These are phyloP conservation scores for Rhodotorula sp. DNA, from an alignment of 1,284 basidiomycete genomes.

Conservation along the genomic window DNA sequence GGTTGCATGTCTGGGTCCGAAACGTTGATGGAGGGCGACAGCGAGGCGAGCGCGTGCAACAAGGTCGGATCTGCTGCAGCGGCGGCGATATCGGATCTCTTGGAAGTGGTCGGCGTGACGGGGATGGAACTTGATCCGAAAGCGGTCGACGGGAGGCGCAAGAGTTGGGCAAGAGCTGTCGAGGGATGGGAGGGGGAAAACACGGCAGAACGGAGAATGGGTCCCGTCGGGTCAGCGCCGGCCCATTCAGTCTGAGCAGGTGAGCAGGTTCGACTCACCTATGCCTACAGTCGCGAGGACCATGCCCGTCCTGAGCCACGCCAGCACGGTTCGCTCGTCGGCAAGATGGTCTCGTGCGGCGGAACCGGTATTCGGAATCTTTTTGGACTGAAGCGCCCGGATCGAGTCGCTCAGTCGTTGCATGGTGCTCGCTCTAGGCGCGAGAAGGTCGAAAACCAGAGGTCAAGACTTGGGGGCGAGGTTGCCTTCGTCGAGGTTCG, in stretches of 20 bases:
- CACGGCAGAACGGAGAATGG: too few relatives aligned
- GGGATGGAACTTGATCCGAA: neutral
- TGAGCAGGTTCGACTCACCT: too few relatives aligned
- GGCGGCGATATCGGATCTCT: neutral
- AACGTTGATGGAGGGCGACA: neutral
- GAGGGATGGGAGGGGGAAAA: too few relatives aligned
- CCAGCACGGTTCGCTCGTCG: conserved; percentile 48
- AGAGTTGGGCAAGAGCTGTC: conserved; percentile 37
- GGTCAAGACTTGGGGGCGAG: too few relatives aligned
- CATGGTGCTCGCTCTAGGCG: too few relatives aligned
- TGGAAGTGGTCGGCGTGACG: conserved; percentile 1
- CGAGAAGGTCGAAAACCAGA: too few relatives aligned
- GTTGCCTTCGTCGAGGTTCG: too few relatives aligned
- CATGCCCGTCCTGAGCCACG: conserved; percentile 50
- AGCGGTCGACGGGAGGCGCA: conserved; percentile 26
- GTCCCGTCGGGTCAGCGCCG: too few relatives aligned
- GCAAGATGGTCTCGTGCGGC: conserved; percentile 41
- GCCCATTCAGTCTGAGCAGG: too few relatives aligned
- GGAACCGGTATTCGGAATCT: neutral
- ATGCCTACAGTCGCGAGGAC: conserved; percentile 40
- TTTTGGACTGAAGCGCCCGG: too few relatives aligned
- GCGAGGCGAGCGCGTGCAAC: neutral
- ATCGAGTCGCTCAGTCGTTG: too few relatives aligned
- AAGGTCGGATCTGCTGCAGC: neutral
- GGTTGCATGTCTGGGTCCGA: conserved; percentile 7